Evolutionary conservation across 2,329 filamentous ascomycete species (phyloP), one percentile per base, ranked within the genome.

Genomic region (Sporothrix globosa): DNA sequence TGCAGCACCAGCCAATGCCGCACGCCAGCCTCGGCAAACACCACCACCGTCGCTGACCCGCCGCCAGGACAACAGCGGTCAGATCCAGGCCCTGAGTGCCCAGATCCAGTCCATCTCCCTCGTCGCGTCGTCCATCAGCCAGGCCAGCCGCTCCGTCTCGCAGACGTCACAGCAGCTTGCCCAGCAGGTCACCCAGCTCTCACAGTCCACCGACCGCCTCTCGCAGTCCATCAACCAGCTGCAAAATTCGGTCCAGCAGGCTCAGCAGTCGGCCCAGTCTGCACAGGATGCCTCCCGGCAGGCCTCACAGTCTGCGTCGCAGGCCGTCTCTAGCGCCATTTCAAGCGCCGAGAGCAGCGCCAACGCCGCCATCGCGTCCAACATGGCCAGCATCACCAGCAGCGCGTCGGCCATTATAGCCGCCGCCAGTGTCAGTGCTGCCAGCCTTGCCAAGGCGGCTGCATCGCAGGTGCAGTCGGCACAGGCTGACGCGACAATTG

Each of bases 81-180:
- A 77, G 72, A 71, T 77, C 44, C 67, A 72, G 53, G 74, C 75
- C 6, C 74, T 77, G 54, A 75, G 75, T 69, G 70, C 72, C 30
- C 76, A 77, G 71, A 75, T 79, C 61, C 74, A 76, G 54, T 78
- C 77, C 30, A 75, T 79, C 24, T 77, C 77, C 65, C 58, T 75
- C 48, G 76, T 76, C 50, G 73, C 78, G 17, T 75, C 75, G 27
- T 73, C 73, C 9, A 66, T 79, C 52, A 77, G 75, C 73, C 70
- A 76, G 56, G 72, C 74, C 30, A 78, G 75, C 41, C 77, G 77
- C 11, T 72, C 71, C 1, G 76, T 78, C 69, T 77, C 75, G 67
- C 78, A 79, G 68, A 77, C 77, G 1, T 77, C 76, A 50, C 78
- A 79, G 65, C 77, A 79, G 67, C 73, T 80, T 24, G 77, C 76